Conservation (phyloP, 2,329 filamentous ascomycete species). For the Verruconis gallopava region DNA sequence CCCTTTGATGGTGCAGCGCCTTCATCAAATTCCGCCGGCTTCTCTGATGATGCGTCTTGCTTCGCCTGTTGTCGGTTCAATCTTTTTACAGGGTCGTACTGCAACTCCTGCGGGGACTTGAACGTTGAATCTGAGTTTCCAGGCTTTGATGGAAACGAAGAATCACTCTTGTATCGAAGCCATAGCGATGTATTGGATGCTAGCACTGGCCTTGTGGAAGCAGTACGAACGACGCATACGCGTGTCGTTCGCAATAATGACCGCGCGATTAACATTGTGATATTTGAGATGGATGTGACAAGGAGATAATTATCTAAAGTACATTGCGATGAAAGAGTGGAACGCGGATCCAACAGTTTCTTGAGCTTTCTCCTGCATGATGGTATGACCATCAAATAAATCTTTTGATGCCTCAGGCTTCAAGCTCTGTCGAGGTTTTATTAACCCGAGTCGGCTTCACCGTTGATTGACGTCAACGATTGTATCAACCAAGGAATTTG, state of each 20-base stretch:
- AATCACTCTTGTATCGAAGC: constrained; percentile 6
- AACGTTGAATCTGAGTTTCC: neutral
- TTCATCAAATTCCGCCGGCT: constrained; percentile 23
- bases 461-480: no score
- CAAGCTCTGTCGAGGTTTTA: no score
- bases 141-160: neutral
- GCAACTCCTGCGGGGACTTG: neutral
- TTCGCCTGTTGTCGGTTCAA: neutral
- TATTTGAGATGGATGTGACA: neutral
- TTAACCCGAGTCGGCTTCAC: no score
- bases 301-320: neutral
- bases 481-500: no score
- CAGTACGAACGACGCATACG: neutral
- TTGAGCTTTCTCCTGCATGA: no score
- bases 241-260: neutral
- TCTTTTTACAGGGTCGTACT: neutral
- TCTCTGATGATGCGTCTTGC: constrained; percentile 20
- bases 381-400: no score
- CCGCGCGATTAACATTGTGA: constrained; percentile 4
- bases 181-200: constrained; percentile 1
- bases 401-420: no score
- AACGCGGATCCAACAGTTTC: no score
- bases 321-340: neutral
- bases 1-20: constrained; percentile 16
- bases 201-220: constrained; percentile 2